Evolutionary conservation across 306 rosid species (phyloP), one percentile per base, ranked within the genome.

Genomic region (Luffa aegyptiaca): DNA sequence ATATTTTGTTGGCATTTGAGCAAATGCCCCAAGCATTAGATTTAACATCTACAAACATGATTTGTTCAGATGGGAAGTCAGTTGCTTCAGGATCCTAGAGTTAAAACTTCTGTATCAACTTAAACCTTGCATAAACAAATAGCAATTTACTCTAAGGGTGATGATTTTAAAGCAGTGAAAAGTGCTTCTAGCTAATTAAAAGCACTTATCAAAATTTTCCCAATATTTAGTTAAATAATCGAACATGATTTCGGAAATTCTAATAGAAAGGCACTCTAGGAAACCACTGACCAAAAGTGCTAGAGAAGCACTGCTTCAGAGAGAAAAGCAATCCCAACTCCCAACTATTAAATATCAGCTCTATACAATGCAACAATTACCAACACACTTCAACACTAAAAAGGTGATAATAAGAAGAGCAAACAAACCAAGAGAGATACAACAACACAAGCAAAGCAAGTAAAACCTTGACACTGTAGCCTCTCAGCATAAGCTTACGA

Each of bases 401-500:
- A 4, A 0, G 36, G 3, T 2, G 33, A 33, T 20, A 57, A 53
- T 10, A 33, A n/a, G 10, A 68, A 68, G 75, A 44, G 35, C 56
- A 21, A 51, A 20, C 5, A 52, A 64, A 14, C 31, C 13, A n/a
- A 53, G 7, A 4, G 48, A 53, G 3, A 44, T 65, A 6, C 21
- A 26, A 17, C 14, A 31, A 6, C 21, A 42, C 5, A 49, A 14
- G 41, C 41, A 70, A 42, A 42, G 48, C 51, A 80, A 36, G 21
- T 49, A 58, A 17, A 46, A 89, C 98, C 95, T 94, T 94, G 6
- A 94, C 98, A 3, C 79, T 56, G 88, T 94, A 94, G 79, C 98
- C 97, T 75, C 98, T 84, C 76, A 94, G 92, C 97, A 90, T 91
- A 78, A 94, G 98, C 87, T 94, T 94, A 44, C 98, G 93, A 64